Evolutionary conservation across 179 eudicot species (phyloP), one percentile per base, ranked within the genome.

Genomic region (Carnegiea gigantea): DNA sequence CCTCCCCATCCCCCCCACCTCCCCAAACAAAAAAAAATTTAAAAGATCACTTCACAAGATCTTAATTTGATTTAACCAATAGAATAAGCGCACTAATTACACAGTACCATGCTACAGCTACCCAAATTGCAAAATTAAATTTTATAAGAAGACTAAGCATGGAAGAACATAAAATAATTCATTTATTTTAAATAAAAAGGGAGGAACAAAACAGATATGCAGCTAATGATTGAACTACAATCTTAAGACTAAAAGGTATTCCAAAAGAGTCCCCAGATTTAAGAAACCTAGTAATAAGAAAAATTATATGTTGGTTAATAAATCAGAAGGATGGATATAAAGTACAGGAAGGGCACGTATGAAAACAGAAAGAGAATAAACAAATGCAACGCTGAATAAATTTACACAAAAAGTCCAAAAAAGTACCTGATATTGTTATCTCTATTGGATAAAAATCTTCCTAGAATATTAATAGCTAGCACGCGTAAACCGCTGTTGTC

Each of bases 401-500:
- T 15, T 49, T 33, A 82, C 67, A 33, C 36, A 33, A 33, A 33
- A 70, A 60, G 49, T 30, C 15, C 51, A 30, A 53, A 49, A 49
- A 76, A 65, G 44, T 79, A 93, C 99, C 99, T 94, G 89, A 93
- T 94, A 89, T 96, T 96, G 84, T 96, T 96, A 86, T 96, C 99
- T 86, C 95, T 95, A 82, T 93, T 94, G 30, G 99, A 95, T 82
- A 96, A 86, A 85, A 96, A 96, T 87, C 98, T 93, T 85, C 99
- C 99, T 87, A 96, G 82, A 76, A 96, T 96, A 86, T 96, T 96
- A 78, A 96, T 92, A 59, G 99, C 99, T 83, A 96, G 98, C 77
- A 94, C 97, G 76, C 99, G 90, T 88, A 96, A 86, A 77, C 99
- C 99, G 81, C 99, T 88, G 83, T 87, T 94, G 86, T 94, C 99